These are phyloP conservation scores for Citrus cavaleriei DNA, from an alignment of 345 rosid genomes.

Conservation along the genomic window DNA sequence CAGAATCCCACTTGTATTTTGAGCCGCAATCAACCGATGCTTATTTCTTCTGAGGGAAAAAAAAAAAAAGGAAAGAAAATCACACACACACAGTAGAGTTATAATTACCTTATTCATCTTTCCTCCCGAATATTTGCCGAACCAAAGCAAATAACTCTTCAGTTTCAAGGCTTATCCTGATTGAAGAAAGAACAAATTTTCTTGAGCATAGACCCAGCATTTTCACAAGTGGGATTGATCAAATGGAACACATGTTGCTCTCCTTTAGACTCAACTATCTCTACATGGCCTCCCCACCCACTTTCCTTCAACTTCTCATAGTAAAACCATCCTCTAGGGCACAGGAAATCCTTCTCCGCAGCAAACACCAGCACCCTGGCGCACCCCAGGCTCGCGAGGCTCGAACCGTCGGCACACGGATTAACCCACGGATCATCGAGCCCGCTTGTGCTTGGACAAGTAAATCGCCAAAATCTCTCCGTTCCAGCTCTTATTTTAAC, in stretches of 20 bases:
- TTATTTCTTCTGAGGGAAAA: no score
- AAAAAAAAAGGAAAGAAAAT: no score
- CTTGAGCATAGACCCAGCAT: conserved; percentile 23
- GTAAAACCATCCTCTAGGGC: conserved; percentile 37
- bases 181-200: neutral
- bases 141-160: no score
- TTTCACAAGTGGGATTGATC: conserved; percentile 15
- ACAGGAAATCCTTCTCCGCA: conserved; percentile 35
- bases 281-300: conserved; percentile 44
- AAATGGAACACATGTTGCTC: conserved; percentile 51
- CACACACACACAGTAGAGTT: no score
- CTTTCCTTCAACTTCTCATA: conserved; percentile 28
- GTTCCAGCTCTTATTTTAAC: neutral
- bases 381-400: conserved; percentile 27
- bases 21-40: no score
- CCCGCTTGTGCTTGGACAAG: conserved; percentile 37
- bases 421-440: conserved; percentile 45
- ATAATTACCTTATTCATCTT: no score
- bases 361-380: conserved; percentile 37
- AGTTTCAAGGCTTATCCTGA: neutral
- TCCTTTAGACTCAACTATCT: conserved; percentile 28
- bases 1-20: no score
- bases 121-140: no score
- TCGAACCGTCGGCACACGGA: conserved; percentile 30
- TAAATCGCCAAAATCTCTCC: conserved; percentile 18